Base-by-base conservation (phyloP, 192 early-diverging fungal genomes). In the Tieghemiomyces parasiticus region DNA sequence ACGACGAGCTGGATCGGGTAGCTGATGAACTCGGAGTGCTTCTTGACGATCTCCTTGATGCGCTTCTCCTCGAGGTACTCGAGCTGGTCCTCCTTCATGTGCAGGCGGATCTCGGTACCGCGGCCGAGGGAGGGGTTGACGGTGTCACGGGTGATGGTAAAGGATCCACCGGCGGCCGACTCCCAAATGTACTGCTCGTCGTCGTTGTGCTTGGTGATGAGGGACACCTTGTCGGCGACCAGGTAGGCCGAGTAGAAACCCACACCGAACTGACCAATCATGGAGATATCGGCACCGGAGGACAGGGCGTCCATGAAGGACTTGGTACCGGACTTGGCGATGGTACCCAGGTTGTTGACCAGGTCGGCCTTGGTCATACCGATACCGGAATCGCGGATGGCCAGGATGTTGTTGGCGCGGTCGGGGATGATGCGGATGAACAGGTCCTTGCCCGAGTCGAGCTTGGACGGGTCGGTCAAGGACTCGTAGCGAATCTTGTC, bases 221-320 rank as follows among this genome's bases (percentile, higher is more conserved):
- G 84, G 68, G 87, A 76, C 30, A 99, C 96, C 76, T 86, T 86
- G 75, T 99, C 96, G 65, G 92, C 95, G 65, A 97, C 92, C 63
- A 99, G 81, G 86, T 95, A 99, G 60, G 95, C 94, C 63, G 94
- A 95, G 89, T 97, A 99, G 92, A 99, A 97, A 82, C 96, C 96
- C 60, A 99, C 96, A 91, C 96, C 96, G 73, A 99, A 99, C 76
- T 97, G 94, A 73, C 94, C 96, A 76, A 99, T 97, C 92, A 99
- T 95, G 75, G 92, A 95, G 61, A 95, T 96, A 78, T 94, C 93
- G 63, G 92, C 94, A 73, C 91, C 91, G 59, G 85, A 79, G 67
- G 87, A 81, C 56, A 97, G 82, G 61, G 88, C 91, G 81, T 99
- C 94, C 94, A 99, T 99, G 77, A 96, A 97, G 50, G 90, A 86